Evolutionary conservation across 805 yeast genomes (phyloP).

Genomic region (Brettanomyces nanus): DNA sequence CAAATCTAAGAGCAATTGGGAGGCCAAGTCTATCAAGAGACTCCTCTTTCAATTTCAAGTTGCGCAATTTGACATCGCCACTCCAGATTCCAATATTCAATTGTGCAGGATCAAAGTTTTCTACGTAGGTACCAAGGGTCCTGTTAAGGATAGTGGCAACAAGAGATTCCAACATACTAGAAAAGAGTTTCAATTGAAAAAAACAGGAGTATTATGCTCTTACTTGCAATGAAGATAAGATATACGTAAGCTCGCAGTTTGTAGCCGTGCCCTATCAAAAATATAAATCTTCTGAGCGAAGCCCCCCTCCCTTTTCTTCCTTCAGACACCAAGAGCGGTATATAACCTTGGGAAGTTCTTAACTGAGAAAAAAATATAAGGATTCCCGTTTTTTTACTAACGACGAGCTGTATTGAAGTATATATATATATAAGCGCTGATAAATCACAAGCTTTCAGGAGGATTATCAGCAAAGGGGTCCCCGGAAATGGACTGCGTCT

Average conservation of each 20-base stretch:
- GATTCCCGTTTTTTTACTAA: no score
- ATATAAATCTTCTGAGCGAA: no score
- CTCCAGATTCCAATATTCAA: constrained; percentile 95
- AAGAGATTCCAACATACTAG: constrained; percentile 52
- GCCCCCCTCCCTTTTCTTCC: no score
- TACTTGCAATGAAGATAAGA: background rate
- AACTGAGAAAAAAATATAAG: no score
- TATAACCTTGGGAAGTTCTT: no score
- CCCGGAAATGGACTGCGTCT: background rate
- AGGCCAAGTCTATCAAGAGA: constrained; percentile 79
- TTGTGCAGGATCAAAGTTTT: constrained; percentile 93
- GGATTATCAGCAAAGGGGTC: background rate
- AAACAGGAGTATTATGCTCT: background rate
- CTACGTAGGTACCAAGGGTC: constrained; percentile 68
- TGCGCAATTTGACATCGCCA: constrained; percentile 85
- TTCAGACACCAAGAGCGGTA: no score
- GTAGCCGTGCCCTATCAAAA: no score
- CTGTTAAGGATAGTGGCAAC: constrained; percentile 57
- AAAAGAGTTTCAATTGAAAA: no score
- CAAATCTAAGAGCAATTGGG: constrained; percentile 83
- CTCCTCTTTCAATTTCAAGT: constrained; percentile 76
- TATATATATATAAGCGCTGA: background rate
- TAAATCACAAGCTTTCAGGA: background rate
- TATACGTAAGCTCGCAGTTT: no score
- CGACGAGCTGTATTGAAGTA: no score